Evolutionary conservation across 164 flowering plant species (phyloP).

Genomic region (Tetracentron sinense): DNA sequence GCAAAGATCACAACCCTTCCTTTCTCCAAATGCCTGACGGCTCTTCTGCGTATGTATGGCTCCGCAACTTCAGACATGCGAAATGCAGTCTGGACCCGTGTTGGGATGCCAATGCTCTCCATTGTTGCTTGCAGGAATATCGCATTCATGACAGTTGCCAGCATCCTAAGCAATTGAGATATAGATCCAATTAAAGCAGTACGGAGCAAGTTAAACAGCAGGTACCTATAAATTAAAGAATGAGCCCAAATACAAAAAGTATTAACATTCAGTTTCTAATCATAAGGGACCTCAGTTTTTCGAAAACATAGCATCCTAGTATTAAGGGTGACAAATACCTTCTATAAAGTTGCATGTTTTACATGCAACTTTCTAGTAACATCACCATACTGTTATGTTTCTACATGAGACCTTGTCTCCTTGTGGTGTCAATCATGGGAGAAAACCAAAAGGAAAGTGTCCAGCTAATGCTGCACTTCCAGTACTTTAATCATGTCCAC

Average conservation of each 20-base stretch:
- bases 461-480: too few species aligned
- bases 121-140: constrained; percentile 98
- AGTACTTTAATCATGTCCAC: too few species aligned
- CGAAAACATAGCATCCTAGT: too few species aligned
- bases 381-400: too few species aligned
- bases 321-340: too few species aligned
- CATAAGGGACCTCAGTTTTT: too few species aligned
- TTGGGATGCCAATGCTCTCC: constrained; percentile 98
- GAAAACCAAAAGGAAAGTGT: too few species aligned
- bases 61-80: constrained; percentile 99
- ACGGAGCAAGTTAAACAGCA: not conserved
- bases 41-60: constrained; percentile 91
- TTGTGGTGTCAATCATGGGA: too few species aligned
- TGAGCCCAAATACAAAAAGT: not conserved
- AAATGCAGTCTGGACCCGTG: constrained; percentile 97
- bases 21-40: constrained; percentile 93
- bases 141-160: constrained; percentile 99
- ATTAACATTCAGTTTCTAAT: not conserved
- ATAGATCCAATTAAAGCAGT: not conserved
- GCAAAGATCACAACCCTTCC: constrained; percentile 98
- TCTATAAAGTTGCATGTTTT: too few species aligned
- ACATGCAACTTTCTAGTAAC: too few species aligned
- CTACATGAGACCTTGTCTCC: too few species aligned
- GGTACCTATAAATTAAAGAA: not conserved
- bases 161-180: constrained; percentile 54